Percentiles rank a stretch among this genome's conserved stretches.
These are phyloP conservation scores for Colletotrichum australisinense DNA, from an alignment of 2,329 filamentous ascomycete genomes.

Conservation along the genomic window DNA sequence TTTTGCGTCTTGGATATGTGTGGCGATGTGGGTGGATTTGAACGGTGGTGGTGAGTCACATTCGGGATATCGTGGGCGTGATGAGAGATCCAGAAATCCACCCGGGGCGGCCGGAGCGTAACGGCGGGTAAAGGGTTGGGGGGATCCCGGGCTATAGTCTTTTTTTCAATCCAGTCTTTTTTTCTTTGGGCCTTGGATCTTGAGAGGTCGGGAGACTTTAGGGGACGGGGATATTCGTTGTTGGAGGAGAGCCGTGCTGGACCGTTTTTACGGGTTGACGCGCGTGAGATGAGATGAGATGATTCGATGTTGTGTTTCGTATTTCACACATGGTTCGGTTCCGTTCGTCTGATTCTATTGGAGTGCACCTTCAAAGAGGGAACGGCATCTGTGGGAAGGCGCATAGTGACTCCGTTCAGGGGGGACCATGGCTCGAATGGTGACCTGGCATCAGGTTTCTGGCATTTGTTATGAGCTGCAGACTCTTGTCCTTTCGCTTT, in stretches of 20 bases:
- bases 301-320: no score
- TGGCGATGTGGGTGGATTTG: neutral
- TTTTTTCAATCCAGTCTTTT: neutral
- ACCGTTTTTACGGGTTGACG: neutral
- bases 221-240: neutral
- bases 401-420: no score
- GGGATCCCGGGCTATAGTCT: no score
- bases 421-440: no score
- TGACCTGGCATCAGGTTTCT: no score
- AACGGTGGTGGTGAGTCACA: neutral
- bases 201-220: neutral
- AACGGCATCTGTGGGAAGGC: no score
- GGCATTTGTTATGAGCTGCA: no score
- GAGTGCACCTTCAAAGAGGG: no score
- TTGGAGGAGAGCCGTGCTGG: neutral
- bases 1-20: neutral
- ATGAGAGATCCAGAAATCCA: neutral
- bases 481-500: no score
- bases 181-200: neutral
- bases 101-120: no score
- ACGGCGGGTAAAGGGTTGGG: no score
- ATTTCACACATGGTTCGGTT: neutral
- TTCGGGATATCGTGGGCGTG: neutral
- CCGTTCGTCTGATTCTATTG: neutral
- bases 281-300: neutral